phyloP scores from a whole-genome alignment of 441 rosid species.

The Arabidopsis hybrid region DNA sequence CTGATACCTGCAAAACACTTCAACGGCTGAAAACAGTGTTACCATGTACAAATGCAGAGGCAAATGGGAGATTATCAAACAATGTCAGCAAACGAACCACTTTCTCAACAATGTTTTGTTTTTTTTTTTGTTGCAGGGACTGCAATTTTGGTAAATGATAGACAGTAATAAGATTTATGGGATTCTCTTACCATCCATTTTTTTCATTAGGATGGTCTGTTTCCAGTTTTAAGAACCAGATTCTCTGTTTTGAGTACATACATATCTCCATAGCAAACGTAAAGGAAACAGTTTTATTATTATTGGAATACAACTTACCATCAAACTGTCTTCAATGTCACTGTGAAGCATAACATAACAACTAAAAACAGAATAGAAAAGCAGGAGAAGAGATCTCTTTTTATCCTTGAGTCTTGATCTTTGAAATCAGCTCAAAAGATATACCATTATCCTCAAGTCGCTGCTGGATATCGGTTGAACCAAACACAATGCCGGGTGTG shows the following conservation, averaged over 20 bases:
- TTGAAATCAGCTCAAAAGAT: conserved; percentile 74
- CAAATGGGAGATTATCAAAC: conserved; percentile 21
- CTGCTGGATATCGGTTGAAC: conserved; percentile 80
- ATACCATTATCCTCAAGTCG: conserved; percentile 80
- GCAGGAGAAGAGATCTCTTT: conserved; percentile 13
- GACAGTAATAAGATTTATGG: conserved; percentile 28
- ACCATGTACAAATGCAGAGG: conserved; percentile 7
- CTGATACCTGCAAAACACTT: conserved; percentile 34
- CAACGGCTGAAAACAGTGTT: not conserved
- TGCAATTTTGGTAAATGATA: conserved; percentile 40
- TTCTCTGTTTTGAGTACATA: conserved; percentile 13
- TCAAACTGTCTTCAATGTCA: conserved; percentile 11
- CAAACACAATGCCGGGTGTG: conserved; percentile 85
- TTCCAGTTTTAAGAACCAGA: conserved; percentile 21
- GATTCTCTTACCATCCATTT: conserved; percentile 34
- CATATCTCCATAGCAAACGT: conserved; percentile 6
- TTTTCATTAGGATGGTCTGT: conserved; percentile 27
- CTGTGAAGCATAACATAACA: conserved; percentile 8
- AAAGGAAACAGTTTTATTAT: conserved; percentile 29
- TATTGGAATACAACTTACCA: conserved; percentile 15
- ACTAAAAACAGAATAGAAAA: conserved; percentile 6
- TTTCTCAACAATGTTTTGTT: conserved; percentile 10
- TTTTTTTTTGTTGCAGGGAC: not conserved
- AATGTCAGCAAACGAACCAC: not conserved
- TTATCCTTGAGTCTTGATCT: conserved; percentile 46